Evolutionary conservation across 164 flowering plant species (phyloP).

Genomic region (Akebia trifoliata): DNA sequence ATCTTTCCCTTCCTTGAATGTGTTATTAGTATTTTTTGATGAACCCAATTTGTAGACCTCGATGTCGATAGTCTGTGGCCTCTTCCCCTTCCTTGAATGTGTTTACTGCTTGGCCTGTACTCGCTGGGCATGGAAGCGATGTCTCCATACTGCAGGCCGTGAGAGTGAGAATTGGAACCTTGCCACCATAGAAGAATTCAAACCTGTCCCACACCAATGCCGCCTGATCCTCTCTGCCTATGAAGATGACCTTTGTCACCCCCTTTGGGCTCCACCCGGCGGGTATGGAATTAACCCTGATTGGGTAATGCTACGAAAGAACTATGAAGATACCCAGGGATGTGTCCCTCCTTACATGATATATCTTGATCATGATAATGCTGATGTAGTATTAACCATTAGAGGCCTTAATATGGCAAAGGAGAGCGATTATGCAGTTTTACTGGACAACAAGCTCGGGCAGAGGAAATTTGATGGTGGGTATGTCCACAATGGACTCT

Average conservation of each 20-base stretch:
- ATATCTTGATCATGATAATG: conserved; percentile 71
- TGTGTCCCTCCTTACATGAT: conserved; percentile 74
- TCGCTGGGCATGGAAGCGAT: conserved; percentile 73
- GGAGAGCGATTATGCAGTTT: conserved; percentile 76
- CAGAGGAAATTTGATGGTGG: conserved; percentile 84
- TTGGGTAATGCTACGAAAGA: conserved; percentile 49
- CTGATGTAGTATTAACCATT: conserved; percentile 62
- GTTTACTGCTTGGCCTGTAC: conserved; percentile 64
- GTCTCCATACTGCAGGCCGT: conserved; percentile 54
- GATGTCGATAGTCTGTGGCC: conserved; percentile 55
- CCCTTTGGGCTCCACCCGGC: conserved; percentile 82
- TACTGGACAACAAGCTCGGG: conserved; percentile 83
- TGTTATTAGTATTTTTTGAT: neutral
- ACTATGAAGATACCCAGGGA: conserved; percentile 58
- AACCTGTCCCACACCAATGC: conserved; percentile 84
- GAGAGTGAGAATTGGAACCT: conserved; percentile 95
- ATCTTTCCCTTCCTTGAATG: conserved; percentile 8
- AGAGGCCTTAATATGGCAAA: conserved; percentile 79
- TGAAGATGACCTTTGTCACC: conserved; percentile 75
- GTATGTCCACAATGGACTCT: conserved; percentile 90
- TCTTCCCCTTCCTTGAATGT: conserved; percentile 63
- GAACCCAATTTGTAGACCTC: conserved; percentile 24
- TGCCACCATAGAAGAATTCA: conserved; percentile 77
- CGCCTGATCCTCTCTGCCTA: conserved; percentile 68
- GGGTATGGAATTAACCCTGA: conserved; percentile 84